These are phyloP conservation scores for Dactylellina haptotyla DNA, from an alignment of 2,329 filamentous ascomycete species.

Conservation along the genomic window DNA sequence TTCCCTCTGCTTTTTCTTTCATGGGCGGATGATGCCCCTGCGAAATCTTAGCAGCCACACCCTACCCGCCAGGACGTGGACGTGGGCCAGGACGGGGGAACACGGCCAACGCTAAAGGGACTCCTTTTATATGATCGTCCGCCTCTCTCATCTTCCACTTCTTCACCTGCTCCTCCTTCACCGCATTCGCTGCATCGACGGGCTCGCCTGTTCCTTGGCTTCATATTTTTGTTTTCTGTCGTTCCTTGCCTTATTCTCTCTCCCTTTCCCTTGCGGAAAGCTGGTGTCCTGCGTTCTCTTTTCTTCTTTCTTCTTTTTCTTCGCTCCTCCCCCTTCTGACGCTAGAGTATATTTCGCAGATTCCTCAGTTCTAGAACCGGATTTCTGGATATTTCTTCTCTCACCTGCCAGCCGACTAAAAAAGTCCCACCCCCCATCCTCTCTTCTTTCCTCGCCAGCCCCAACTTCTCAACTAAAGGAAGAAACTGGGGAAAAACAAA, in stretches of 20 bases:
- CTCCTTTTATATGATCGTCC: conserved; percentile 51
- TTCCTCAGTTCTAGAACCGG: conserved; percentile 54
- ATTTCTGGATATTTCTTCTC: conserved; percentile 53
- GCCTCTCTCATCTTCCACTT: conserved; percentile 36
- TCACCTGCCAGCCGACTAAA: conserved; percentile 7
- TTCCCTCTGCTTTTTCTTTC: neutral
- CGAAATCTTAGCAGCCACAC: conserved; percentile 30
- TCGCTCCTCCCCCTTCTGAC: conserved; percentile 43
- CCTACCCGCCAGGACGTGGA: conserved; percentile 5
- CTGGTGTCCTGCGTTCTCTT: conserved; percentile 32
- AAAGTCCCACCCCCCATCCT: neutral
- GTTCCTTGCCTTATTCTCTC: conserved; percentile 44
- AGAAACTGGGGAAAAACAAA: neutral
- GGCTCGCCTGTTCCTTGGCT: conserved; percentile 30
- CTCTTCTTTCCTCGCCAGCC: neutral
- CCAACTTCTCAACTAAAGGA: neutral
- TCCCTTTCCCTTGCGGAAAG: conserved; percentile 54
- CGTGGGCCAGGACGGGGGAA: no score
- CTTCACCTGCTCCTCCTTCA: conserved; percentile 24
- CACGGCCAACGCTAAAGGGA: no score
- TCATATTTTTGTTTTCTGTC: conserved; percentile 41
- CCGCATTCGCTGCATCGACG: conserved; percentile 44
- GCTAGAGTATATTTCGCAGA: conserved; percentile 42
- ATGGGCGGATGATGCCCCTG: neutral
- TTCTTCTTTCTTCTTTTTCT: conserved; percentile 22